Evolutionary conservation across 805 yeast species (phyloP), one percentile per base, ranked within the genome.

Genomic region (Schwanniomyces pseudopolymorphus): DNA sequence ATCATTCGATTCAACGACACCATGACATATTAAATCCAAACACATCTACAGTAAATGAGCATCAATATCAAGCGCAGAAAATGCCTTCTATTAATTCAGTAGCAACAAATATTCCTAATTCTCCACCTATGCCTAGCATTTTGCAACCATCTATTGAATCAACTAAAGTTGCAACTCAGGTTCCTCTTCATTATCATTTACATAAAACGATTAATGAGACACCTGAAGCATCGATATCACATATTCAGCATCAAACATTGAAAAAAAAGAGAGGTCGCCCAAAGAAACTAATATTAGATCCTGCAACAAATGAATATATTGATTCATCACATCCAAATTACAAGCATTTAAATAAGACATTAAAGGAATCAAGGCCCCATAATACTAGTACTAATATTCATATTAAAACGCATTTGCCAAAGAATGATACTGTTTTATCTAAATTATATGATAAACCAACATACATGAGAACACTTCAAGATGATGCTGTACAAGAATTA

Each of bases 181-280:
- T 31, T 31, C 35, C 35, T 14, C 35, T 31, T 31, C 35, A 31
- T 17, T 31, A 14, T 17, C 35, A 31, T 31, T 31, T 31, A 11
- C 35, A 31, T 16, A 31, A 31, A 31, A 16, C 11, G 9, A 10
- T 14, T 31, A 7, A 14, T 16, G 35, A 31, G 5, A 17, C 11
- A 1, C 16, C 35, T 14, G 35, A 31, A 16, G 2, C 35, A 5
- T 31, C 35, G 4, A 8, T 16, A 16, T 7, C 25, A 13, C 39
- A 19, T 19, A 36, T 11, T 5, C 16, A 20, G 16, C 25, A 11
- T 42, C 47, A 41, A 17, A 61, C 59, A 28, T 58, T 57, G 22
- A 68, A 67, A 56, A 70, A 67, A 48, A 64, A 66, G 50, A 56
- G 77, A 42, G 77, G 77, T 7, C 61, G 77, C 39, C 77, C 77